phyloP scores from a whole-genome alignment of 345 rosid genomes.

The Noccaea bulbosa region DNA sequence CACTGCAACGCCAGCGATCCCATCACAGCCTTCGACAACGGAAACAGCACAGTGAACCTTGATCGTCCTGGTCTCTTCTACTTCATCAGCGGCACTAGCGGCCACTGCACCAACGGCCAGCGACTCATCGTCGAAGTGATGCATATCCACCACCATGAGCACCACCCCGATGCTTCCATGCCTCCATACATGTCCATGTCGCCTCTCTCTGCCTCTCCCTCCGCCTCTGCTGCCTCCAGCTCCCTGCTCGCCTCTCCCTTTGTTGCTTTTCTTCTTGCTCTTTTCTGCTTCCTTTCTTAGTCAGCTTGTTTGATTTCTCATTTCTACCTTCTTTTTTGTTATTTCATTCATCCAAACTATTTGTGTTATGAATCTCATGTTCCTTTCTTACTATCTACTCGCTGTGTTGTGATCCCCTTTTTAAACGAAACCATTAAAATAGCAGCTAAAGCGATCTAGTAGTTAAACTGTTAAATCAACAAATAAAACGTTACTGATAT shows the following conservation, averaged over 20 bases:
- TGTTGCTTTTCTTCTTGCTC: conserved; percentile 28
- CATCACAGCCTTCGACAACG: conserved; percentile 55
- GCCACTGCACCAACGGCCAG: conserved; percentile 78
- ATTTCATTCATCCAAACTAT: background rate
- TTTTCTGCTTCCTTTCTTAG: background rate
- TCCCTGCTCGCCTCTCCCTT: conserved; percentile 12
- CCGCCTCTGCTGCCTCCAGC: conserved; percentile 4
- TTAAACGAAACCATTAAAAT: no score
- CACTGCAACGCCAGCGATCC: conserved; percentile 67
- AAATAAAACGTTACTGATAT: no score
- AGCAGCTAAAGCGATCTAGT: no score
- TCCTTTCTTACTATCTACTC: background rate
- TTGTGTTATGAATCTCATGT: background rate
- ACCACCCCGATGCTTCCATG: conserved; percentile 41
- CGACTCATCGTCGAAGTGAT: conserved; percentile 71
- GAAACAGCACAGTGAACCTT: conserved; percentile 58
- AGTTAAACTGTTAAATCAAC: no score
- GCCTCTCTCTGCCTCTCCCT: conserved; percentile 29
- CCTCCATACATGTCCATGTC: conserved; percentile 43
- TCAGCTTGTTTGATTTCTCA: background rate
- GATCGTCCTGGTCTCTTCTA: conserved; percentile 77
- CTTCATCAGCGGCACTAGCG: conserved; percentile 65
- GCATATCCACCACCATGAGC: conserved; percentile 55
- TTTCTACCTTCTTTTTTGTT: background rate
- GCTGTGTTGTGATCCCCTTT: no score